Conservation (phyloP, 768 basidiomycete genomes). For the Xerocomellus dryophilus region DNA sequence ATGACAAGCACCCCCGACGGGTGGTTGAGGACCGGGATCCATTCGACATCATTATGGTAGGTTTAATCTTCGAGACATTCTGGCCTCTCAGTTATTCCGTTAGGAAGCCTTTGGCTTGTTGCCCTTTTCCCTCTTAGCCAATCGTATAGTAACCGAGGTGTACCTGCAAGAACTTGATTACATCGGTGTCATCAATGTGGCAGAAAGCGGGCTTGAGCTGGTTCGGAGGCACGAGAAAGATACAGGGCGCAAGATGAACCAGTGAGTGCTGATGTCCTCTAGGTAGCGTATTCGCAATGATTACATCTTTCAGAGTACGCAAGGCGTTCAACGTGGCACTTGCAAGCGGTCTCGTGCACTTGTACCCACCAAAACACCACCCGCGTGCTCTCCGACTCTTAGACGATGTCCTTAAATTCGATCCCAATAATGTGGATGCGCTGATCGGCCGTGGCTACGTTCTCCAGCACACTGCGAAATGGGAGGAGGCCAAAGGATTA, state of each 20-base stretch:
- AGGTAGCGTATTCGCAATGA: not conserved
- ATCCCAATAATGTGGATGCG: conserved; percentile 59
- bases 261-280: conserved; percentile 34
- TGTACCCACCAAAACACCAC: conserved; percentile 90
- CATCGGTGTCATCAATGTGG: conserved; percentile 62
- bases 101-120: conserved; percentile 56
- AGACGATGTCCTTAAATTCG: conserved; percentile 61
- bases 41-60: conserved; percentile 60
- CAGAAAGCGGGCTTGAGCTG: conserved; percentile 67
- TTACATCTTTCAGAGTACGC: conserved; percentile 45
- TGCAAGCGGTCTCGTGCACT: conserved; percentile 75
- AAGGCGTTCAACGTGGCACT: conserved; percentile 70
- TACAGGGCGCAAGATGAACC: conserved; percentile 50
- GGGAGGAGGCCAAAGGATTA: conserved; percentile 59
- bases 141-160: conserved; percentile 60
- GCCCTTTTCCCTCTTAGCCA: conserved; percentile 60
- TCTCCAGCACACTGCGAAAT: conserved; percentile 57
- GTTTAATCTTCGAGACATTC: conserved; percentile 16
- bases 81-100: conserved; percentile 7
- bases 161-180: conserved; percentile 73
- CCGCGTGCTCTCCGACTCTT: conserved; percentile 70
- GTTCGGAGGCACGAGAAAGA: conserved; percentile 53
- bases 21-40: conserved; percentile 45
- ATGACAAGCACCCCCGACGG: conserved; percentile 7
- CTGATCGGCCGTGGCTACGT: conserved; percentile 78